Percentiles rank a stretch among this genome's conserved stretches.
Conservation (phyloP, 208 protist species). For the Sergeia podlipaevii region DNA sequence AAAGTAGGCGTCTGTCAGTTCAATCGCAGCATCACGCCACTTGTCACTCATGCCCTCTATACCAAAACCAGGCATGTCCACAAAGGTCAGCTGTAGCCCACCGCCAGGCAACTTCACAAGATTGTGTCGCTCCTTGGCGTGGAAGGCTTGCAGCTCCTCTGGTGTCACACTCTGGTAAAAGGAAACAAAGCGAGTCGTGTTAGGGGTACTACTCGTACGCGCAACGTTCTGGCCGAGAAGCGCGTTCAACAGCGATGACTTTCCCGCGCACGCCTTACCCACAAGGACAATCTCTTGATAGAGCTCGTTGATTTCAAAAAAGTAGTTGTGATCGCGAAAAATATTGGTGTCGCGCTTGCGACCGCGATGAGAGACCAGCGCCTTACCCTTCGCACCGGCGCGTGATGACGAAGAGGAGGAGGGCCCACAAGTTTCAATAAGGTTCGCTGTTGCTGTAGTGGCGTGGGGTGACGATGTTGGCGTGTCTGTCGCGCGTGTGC, state of each 20-base stretch:
- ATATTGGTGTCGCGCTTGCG: conserved; percentile 45
- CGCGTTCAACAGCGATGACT: conserved; percentile 87
- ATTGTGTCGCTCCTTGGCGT: conserved; percentile 59
- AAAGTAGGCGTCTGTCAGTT: conserved; percentile 86
- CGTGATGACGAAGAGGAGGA: not conserved
- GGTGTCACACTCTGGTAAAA: conserved; percentile 89
- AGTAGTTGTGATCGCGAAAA: conserved; percentile 84
- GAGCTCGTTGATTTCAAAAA: conserved; percentile 90
- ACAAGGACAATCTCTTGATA: conserved; percentile 90
- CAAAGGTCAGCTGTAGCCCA: conserved; percentile 87
- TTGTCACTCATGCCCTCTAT: conserved; percentile 88
- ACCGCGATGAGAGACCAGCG: conserved; percentile 21
- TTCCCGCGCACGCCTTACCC: conserved; percentile 77
- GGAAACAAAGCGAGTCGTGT: conserved; percentile 80
- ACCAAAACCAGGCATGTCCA: conserved; percentile 89
- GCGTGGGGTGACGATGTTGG: not conserved
- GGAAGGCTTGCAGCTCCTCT: conserved; percentile 71
- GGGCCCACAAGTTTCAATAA: conserved; percentile 11
- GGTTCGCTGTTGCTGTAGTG: not conserved
- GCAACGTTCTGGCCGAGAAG: conserved; percentile 74
- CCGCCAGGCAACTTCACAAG: conserved; percentile 85
- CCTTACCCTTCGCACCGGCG: not conserved
- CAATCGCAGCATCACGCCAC: conserved; percentile 85
- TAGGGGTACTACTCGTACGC: conserved; percentile 82
- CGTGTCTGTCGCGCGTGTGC: conserved; percentile 29